Base-by-base conservation (phyloP, 1,139 yeast genomes). In the Geotrichum restrictum region DNA sequence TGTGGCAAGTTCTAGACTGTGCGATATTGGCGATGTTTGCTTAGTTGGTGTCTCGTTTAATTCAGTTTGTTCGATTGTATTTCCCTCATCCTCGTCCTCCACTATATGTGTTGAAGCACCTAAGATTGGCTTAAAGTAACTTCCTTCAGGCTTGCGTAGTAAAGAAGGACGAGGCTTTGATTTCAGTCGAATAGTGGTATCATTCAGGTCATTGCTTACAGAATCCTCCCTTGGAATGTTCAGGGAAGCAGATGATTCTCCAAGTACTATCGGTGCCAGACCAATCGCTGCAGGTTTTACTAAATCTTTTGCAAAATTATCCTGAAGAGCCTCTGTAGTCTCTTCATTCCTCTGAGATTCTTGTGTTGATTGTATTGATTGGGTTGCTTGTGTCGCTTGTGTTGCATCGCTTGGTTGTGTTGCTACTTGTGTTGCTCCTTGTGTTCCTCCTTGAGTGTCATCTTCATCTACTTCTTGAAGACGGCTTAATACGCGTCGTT, bases 401-500 rank as follows among this genome's bases (percentile, higher is more conserved):
- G 33, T 11, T 13, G 21, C 27, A 13, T 40, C 37, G n/a, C n/a
- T n/a, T n/a, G n/a, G n/a, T 13, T 27, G 45, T 18, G 34, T 29
- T 3, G 45, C 34, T n/a, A n/a, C n/a, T 21, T 33, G 47, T 5
- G 47, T 43, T 11, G 38, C 38, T 10, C n/a, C 34, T 32, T 43
- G 47, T 4, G 47, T 43, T 6, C 36, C 45, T 16, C 37, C 45
- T 42, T 42, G 45, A 7, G 45, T 29, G 14, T 32, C 47, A 10
- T n/a, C 21, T 7, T 21, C 47, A 5, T 22, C 47, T 13, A 10
- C 10, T 4, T 22, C 18, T 2, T 31, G 19, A 3, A 31, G n/a
- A 14, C 21, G 16, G n/a, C 11, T 18, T 16, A 43, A 33, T 11
- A 19, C 39, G 18, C 47, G 47, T 33, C 29, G 16, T 21, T 18